Conservation (phyloP, 306 rosid species). For the Cicer arietinum region DNA sequence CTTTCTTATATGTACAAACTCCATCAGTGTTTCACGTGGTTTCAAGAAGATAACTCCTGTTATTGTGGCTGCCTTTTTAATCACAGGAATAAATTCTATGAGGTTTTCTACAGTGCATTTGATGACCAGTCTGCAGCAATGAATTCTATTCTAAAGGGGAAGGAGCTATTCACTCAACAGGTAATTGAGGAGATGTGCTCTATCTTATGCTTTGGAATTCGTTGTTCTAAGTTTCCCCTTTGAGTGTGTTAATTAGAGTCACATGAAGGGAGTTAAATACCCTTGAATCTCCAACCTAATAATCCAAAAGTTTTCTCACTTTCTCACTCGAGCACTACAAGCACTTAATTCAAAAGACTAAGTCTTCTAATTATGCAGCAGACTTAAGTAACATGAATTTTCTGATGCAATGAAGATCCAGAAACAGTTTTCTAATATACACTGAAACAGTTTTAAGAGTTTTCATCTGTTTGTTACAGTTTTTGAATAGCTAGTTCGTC, state of each 20-base stretch:
- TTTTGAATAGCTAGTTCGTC: no score
- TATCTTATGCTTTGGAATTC: constrained; percentile 46
- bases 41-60: constrained; percentile 40
- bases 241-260: constrained; percentile 5
- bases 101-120: constrained; percentile 81
- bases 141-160: constrained; percentile 84
- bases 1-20: constrained; percentile 41
- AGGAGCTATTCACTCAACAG: constrained; percentile 81
- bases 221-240: constrained; percentile 23
- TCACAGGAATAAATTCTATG: constrained; percentile 72
- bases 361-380: constrained; percentile 1
- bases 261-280: constrained; percentile 5
- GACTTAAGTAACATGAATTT: not conserved
- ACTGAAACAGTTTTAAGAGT: not conserved
- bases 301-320: not conserved
- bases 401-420: not conserved
- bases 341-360: not conserved
- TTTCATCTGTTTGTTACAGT: no score
- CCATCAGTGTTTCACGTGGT: constrained; percentile 20
- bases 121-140: constrained; percentile 85
- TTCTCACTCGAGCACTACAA: constrained; percentile 2
- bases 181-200: constrained; percentile 57
- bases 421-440: not conserved
- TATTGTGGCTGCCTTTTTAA: constrained; percentile 37
- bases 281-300: not conserved